These are phyloP conservation scores for Glomus cerebriforme DNA, from an alignment of 192 early-diverging fungal genomes.

Conservation along the genomic window DNA sequence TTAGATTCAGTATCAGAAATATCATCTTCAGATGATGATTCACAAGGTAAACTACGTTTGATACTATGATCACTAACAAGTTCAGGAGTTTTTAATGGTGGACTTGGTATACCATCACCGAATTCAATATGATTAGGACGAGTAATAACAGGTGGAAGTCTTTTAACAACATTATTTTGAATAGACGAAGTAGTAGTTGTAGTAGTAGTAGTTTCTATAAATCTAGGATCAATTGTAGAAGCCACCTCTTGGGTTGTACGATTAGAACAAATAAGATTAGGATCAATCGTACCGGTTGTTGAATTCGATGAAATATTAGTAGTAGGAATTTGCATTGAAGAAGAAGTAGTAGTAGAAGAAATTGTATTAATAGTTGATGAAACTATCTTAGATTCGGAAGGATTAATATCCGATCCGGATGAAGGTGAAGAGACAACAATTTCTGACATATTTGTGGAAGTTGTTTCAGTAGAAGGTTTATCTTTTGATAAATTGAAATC, in stretches of 20 bases:
- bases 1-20: slow-evolving; percentile 3
- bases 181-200: not conserved
- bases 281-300: not conserved
- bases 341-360: not conserved
- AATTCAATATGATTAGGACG: slow-evolving; percentile 18
- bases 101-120: not conserved
- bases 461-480: not conserved
- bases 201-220: not conserved
- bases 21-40: slow-evolving; percentile 1
- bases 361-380: not conserved
- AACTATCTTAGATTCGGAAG: not conserved
- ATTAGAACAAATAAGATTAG: not conserved
- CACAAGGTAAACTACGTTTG: slow-evolving; percentile 8
- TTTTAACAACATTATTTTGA: not conserved
- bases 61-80: slow-evolving; percentile 15
- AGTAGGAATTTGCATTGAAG: not conserved
- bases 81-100: slow-evolving; percentile 23
- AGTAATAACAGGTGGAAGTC: not conserved
- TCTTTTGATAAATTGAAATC: not conserved
- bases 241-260: not conserved
- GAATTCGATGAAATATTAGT: not conserved
- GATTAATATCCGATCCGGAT: not conserved
- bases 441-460: not conserved
- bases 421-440: not conserved
- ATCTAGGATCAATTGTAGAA: not conserved